These are phyloP conservation scores for Rosa multiflora DNA, from an alignment of 306 rosid genomes.

Conservation along the genomic window DNA sequence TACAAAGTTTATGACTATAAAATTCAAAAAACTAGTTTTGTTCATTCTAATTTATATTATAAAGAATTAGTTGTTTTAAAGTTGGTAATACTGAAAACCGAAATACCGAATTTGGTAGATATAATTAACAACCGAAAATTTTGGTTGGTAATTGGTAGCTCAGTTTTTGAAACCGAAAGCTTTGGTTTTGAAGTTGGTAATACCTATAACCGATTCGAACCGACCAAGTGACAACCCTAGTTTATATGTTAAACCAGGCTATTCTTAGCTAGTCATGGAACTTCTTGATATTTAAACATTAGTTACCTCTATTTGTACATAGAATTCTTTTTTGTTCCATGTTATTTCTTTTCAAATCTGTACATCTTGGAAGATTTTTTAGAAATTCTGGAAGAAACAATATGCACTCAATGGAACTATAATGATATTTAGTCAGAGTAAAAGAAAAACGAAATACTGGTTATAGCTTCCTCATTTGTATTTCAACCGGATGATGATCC, in stretches of 20 bases:
- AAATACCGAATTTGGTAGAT: no score
- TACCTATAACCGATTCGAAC: no score
- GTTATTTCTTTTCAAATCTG: background rate
- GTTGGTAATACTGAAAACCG: no score
- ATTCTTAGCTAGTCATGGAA: background rate
- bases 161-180: no score
- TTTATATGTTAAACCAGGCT: background rate
- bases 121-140: no score
- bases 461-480: background rate
- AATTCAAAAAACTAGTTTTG: no score
- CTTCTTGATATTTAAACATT: background rate
- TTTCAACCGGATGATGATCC: constrained; percentile 9
- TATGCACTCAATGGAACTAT: background rate
- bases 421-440: background rate
- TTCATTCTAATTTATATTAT: no score
- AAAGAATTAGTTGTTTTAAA: no score
- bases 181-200: no score
- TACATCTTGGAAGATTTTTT: background rate
- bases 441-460: background rate
- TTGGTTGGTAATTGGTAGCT: no score
- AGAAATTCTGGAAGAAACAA: background rate
- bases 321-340: background rate
- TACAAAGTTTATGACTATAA: no score
- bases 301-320: background rate
- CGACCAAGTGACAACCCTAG: no score